These are phyloP conservation scores for Trypanosomatidae sp. DNA, from an alignment of 208 protist genomes.

Conservation along the genomic window DNA sequence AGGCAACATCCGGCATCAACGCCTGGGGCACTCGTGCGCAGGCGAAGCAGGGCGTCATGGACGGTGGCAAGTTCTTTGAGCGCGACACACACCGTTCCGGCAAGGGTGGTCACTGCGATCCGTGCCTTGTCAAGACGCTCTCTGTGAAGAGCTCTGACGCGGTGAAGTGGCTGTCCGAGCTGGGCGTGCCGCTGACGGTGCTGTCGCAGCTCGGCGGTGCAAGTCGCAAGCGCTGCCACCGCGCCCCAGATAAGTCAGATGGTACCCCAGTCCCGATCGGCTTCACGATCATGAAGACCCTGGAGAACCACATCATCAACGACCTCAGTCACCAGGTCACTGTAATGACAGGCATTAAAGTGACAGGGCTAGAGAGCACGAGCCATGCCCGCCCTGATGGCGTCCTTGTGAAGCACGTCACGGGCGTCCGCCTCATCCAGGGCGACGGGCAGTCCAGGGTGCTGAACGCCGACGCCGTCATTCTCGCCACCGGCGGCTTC, in stretches of 20 bases:
- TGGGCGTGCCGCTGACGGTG: slow-evolving; percentile 84
- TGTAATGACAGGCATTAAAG: slow-evolving; percentile 56
- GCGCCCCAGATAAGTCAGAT: slow-evolving; percentile 66
- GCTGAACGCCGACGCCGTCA: slow-evolving; percentile 74
- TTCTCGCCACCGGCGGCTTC: slow-evolving; percentile 93
- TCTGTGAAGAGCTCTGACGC: slow-evolving; percentile 69
- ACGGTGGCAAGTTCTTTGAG: slow-evolving; percentile 78
- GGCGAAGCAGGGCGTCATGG: slow-evolving; percentile 57
- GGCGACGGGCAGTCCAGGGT: slow-evolving; percentile 28
- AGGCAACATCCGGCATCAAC: slow-evolving; percentile 97
- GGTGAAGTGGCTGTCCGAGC: slow-evolving; percentile 73
- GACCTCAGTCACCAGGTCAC: slow-evolving; percentile 51
- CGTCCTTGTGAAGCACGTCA: slow-evolving; percentile 37
- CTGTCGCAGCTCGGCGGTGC: slow-evolving; percentile 93
- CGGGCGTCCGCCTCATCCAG: slow-evolving; percentile 40
- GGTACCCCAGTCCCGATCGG: slow-evolving; percentile 87
- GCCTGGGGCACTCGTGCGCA: slow-evolving; percentile 88
- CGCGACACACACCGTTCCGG: slow-evolving; percentile 77
- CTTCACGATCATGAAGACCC: slow-evolving; percentile 87
- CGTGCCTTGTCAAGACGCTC: slow-evolving; percentile 85
- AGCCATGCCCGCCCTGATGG: slow-evolving; percentile 35
- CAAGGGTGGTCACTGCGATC: slow-evolving; percentile 63
- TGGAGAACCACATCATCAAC: slow-evolving; percentile 77
- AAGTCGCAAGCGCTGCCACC: slow-evolving; percentile 84
- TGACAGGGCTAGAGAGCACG: slow-evolving; percentile 47